Percentiles rank a stretch among this genome's conserved stretches.
Evolutionary conservation across 2,329 filamentous ascomycete species (phyloP).

Genomic region (Rhynchosporium secalis): DNA sequence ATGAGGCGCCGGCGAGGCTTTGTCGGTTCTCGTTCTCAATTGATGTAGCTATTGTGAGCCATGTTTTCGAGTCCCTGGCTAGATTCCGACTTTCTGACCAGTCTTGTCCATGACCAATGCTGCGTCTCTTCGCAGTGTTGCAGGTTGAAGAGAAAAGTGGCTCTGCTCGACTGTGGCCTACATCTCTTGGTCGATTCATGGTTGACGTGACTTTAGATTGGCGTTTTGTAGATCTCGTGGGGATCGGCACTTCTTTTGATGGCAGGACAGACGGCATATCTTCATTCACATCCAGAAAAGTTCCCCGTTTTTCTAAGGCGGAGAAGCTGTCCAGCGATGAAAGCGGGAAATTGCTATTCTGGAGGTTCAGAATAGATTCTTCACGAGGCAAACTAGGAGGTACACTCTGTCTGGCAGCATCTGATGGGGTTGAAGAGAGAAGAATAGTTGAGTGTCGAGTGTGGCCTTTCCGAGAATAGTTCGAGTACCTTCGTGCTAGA

Average conservation of each 20-base stretch:
- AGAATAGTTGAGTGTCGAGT: conserved; percentile 28
- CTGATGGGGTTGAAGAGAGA: conserved; percentile 16
- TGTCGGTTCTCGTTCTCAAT: conserved; percentile 18
- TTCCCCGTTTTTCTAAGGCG: conserved; percentile 11
- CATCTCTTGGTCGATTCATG: conserved; percentile 26
- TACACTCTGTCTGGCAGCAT: conserved; percentile 22
- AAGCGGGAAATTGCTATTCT: conserved; percentile 32
- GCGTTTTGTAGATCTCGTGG: conserved; percentile 22
- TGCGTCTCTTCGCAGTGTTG: conserved; percentile 23
- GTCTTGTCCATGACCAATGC: conserved; percentile 35
- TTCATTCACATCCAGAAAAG: background rate
- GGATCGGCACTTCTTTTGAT: conserved; percentile 1
- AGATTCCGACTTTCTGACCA: conserved; percentile 20
- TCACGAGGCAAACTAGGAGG: conserved; percentile 6
- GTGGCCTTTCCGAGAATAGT: conserved; percentile 36
- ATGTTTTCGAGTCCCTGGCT: conserved; percentile 32
- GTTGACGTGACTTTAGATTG: conserved; percentile 25
- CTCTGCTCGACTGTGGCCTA: conserved; percentile 31
- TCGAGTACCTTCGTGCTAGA: conserved; percentile 34
- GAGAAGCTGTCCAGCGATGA: conserved; percentile 33
- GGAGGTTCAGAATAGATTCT: conserved; percentile 29
- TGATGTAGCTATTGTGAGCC: conserved; percentile 28
- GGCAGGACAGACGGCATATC: background rate
- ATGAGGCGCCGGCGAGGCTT: conserved; percentile 28
- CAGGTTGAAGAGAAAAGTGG: conserved; percentile 27